These are phyloP conservation scores for Penicillium thymicola DNA, from an alignment of 2,329 filamentous ascomycete genomes.

Conservation along the genomic window DNA sequence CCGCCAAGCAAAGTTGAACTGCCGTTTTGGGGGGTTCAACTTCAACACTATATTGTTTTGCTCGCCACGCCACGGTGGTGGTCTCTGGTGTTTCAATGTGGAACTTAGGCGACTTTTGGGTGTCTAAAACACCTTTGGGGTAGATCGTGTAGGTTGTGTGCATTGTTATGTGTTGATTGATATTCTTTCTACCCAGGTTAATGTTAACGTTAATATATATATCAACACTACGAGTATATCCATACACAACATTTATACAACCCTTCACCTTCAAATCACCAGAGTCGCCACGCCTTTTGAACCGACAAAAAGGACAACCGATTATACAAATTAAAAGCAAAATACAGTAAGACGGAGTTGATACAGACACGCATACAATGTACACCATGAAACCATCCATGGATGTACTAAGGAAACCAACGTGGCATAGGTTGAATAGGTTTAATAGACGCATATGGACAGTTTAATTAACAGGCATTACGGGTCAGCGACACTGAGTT, in stretches of 20 bases:
- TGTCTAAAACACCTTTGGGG: fast-evolving
- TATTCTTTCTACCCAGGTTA: background rate
- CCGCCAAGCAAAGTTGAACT: background rate
- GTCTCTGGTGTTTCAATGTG: fast-evolving
- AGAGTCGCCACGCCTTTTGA: fast-evolving
- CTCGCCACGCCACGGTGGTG: background rate
- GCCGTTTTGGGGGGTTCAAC: background rate
- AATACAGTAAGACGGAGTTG: background rate
- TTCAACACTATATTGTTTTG: background rate
- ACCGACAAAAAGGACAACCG: background rate
- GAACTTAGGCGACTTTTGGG: fast-evolving
- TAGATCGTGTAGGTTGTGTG: background rate
- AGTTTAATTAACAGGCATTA: background rate
- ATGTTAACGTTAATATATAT: background rate
- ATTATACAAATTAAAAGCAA: background rate
- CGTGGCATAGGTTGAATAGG: background rate
- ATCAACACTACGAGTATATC: too few species aligned
- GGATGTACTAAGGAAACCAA: too few species aligned
- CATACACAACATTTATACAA: too few species aligned
- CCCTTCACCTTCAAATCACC: background rate
- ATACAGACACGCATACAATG: background rate
- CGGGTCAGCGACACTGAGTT: background rate
- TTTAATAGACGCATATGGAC: background rate
- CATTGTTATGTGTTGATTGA: fast-evolving
- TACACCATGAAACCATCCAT: background rate